These are phyloP conservation scores for Wickerhamiella qilinensis DNA, from an alignment of 805 yeast genomes.

Conservation along the genomic window DNA sequence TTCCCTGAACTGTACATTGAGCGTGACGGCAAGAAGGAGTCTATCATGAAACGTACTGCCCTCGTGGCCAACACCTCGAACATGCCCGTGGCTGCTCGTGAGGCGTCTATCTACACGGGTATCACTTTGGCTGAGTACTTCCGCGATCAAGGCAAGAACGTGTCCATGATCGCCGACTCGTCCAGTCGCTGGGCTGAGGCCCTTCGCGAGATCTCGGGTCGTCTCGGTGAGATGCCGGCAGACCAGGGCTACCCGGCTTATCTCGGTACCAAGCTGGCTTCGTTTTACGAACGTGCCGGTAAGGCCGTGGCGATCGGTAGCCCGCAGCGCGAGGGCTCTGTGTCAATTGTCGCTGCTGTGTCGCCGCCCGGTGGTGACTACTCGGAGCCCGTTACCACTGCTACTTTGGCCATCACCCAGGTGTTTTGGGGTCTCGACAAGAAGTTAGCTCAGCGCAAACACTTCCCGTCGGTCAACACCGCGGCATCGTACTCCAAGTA, in stretches of 20 bases:
- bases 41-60: constrained; percentile 98
- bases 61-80: constrained; percentile 97
- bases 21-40: constrained; percentile 84
- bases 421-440: constrained; percentile 99
- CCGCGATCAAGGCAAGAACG: constrained; percentile 99
- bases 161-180: constrained; percentile 98
- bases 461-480: constrained; percentile 97
- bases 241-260: constrained; percentile 99
- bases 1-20: constrained; percentile 96
- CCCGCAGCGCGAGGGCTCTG: constrained; percentile 93
- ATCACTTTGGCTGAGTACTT: constrained; percentile 96
- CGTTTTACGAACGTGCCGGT: constrained; percentile 99
- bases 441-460: constrained; percentile 98
- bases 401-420: constrained; percentile 98
- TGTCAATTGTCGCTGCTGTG: constrained; percentile 98
- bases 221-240: constrained; percentile 99
- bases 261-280: constrained; percentile 95
- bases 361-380: constrained; percentile 99
- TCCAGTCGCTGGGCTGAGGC: constrained; percentile 99
- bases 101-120: constrained; percentile 98
- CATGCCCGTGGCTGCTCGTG: constrained; percentile 99
- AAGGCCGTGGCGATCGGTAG: constrained; percentile 89
- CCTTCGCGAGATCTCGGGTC: constrained; percentile 98
- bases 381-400: constrained; percentile 98
- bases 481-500: constrained; percentile 93